Base-by-base conservation (phyloP, 1,139 yeast genomes). In the Debaryomyces robertsiae region DNA sequence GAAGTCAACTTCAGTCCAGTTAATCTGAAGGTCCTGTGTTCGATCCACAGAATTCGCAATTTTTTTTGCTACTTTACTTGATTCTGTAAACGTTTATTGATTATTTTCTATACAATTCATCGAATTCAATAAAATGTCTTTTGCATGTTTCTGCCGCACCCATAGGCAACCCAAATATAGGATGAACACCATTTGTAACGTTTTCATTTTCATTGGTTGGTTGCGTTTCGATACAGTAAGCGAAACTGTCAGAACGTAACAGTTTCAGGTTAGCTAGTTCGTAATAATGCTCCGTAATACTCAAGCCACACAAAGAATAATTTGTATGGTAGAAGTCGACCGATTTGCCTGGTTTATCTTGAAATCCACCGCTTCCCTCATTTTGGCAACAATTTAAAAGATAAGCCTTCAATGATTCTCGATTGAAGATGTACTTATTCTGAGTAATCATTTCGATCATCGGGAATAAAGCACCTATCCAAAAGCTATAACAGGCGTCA, bases 401-500 rank as follows among this genome's bases (percentile, higher is more conserved):
- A 57, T 89, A 94, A 41, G 77, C 73, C 42, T 73, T 76, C 32
- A 93, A 63, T 0, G 80, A 81, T 7, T 67, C 67, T 52, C 82
- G 68, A 60, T 79, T 65, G 46, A 83, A 75, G 39, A 83, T 50
- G 36, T 58, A 40, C 2, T 39, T 36, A 2, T 54, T 54, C 0
- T 42, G 36, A 0, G 56, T 61, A 2, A 72, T 51, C 1, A 75
- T 65, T 45, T 87, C 93, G 9, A 89, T 53, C 30, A 91, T 63
- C 0, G 88, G 81, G 49, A 77, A 72, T 33, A 83, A 57, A 0
- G 89, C 95, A 1, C 98, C 98, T 2, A 91, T 84, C 98, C 98
- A 93, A 60, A 86, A 94, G 55, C 91, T 81, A 60, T 94, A 94
- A 61, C 99, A 94, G 0, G 95, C 96, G 61, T 94, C 99, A 1